phyloP scores from a whole-genome alignment of 306 rosid genomes.

The Macrotyloma uniflorum region DNA sequence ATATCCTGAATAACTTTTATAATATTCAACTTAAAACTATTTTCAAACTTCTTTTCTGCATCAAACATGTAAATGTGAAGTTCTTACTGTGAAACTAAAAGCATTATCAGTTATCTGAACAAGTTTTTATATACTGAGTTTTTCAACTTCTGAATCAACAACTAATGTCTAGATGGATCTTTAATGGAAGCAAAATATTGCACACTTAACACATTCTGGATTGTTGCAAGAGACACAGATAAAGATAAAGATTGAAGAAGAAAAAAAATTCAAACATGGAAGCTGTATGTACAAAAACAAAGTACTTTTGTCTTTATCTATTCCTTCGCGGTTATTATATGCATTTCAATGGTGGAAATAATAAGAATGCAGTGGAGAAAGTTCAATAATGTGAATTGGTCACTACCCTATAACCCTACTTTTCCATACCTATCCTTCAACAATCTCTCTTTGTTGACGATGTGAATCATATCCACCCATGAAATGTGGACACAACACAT shows the following conservation, averaged over 20 bases:
- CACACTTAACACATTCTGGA: too few relatives aligned
- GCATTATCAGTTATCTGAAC: too few relatives aligned
- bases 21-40: too few relatives aligned
- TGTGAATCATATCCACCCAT: neutral
- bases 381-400: constrained; percentile 12
- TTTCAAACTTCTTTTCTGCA: too few relatives aligned
- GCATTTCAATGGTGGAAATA: constrained; percentile 18
- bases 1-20: too few relatives aligned
- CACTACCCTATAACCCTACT: constrained; percentile 34
- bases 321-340: neutral
- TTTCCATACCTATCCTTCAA: neutral
- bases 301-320: constrained; percentile 23
- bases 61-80: too few relatives aligned
- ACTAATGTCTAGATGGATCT: too few relatives aligned
- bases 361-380: constrained; percentile 13
- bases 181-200: neutral
- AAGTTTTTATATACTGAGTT: too few relatives aligned
- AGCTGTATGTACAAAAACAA: constrained; percentile 6
- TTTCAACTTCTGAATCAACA: too few relatives aligned
- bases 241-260: neutral
- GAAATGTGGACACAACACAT: neutral
- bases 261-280: neutral
- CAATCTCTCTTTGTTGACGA: neutral
- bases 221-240: too few relatives aligned
- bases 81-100: too few relatives aligned